A percentile compares a stretch with the other conserved stretches of the same genome.
These are phyloP conservation scores for Saccharomyces hybrid DNA, from an alignment of 1,139 yeast genomes.

Conservation along the genomic window DNA sequence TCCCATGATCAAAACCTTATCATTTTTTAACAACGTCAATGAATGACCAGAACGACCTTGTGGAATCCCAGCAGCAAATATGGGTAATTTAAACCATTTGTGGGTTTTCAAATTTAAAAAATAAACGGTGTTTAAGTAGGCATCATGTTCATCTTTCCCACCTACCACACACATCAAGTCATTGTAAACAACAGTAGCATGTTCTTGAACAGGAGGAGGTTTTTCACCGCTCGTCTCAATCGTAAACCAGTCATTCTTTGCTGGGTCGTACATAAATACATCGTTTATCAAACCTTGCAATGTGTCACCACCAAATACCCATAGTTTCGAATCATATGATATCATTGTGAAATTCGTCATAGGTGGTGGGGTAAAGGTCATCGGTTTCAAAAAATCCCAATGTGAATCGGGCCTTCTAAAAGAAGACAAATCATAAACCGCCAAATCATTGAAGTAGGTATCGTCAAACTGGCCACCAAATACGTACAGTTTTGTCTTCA, in stretches of 20 bases:
- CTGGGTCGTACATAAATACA: conserved; percentile 77
- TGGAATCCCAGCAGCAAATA: conserved; percentile 48
- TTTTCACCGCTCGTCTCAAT: conserved; percentile 44
- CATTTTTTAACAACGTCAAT: conserved; percentile 56
- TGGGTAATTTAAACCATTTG: conserved; percentile 64
- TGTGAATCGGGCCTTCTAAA: conserved; percentile 75
- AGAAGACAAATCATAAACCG: conserved; percentile 82
- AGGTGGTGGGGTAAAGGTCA: conserved; percentile 64
- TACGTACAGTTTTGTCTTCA: conserved; percentile 67
- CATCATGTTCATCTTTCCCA: conserved; percentile 76
- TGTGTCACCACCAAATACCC: conserved; percentile 92
- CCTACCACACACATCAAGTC: conserved; percentile 83
- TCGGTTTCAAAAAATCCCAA: conserved; percentile 71
- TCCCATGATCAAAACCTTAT: conserved; percentile 80
- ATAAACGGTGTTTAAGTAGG: conserved; percentile 57
- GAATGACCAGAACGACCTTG: conserved; percentile 94
- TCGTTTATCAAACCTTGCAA: conserved; percentile 69
- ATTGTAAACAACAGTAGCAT: conserved; percentile 72
- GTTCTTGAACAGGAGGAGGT: conserved; percentile 91
- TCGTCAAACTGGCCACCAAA: conserved; percentile 97
- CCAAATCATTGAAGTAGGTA: conserved; percentile 75
- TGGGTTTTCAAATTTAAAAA: conserved; percentile 70
- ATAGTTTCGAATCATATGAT: conserved; percentile 68
- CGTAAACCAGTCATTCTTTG: conserved; percentile 53
- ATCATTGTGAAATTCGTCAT: conserved; percentile 89